Evolutionary conservation across 2,329 filamentous ascomycete genomes (phyloP), one percentile per base, ranked within the genome.

Genomic region (Fusarium nodosum): DNA sequence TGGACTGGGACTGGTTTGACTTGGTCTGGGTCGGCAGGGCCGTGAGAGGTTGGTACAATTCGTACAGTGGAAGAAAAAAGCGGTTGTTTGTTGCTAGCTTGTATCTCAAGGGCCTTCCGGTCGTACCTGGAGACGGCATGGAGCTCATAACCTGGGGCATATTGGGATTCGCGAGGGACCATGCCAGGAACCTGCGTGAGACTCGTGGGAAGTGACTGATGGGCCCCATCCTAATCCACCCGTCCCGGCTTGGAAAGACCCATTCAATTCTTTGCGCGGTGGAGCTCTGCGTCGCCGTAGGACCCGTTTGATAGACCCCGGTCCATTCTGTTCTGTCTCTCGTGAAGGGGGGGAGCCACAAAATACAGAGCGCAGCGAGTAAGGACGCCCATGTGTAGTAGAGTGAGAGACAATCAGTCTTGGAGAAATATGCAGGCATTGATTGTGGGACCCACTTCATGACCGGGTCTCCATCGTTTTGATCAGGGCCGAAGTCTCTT

Each of bases 401-500:
- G 11, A 65, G 54, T 64, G 60, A 64, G 61, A 64, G 61, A 64
- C 60, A 66, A 56, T 60, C 63, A 62, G 56, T 61, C 53, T 60
- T 66, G 63, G 56, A 63, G 66, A 63, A 64, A 65, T 48, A 54
- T 57, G 63, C 62, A 73, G 61, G 62, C 68, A 70, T 65, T 60
- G 68, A 46, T 28, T 28, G 57, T 62, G 62, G 61, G 28, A 33
- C 30, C 66, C 56, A 69, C 59, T 65, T 61, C 50, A 70, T 53
- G 59, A 71, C 68, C 60, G 61, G 62, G 54, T 67, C 48, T 68
- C 59, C 72, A 69, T 68, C 60, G 53, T 66, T 61, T 61, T 63
- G 55, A 72, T 72, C 70, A 72, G 69, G 71, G 71, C 69, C 70
- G 69, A 72, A 60, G 69, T 67, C 62, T 69, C 68, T 67, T 74